phyloP scores from a whole-genome alignment of 257 asterid species.

The Scutellaria barbata region DNA sequence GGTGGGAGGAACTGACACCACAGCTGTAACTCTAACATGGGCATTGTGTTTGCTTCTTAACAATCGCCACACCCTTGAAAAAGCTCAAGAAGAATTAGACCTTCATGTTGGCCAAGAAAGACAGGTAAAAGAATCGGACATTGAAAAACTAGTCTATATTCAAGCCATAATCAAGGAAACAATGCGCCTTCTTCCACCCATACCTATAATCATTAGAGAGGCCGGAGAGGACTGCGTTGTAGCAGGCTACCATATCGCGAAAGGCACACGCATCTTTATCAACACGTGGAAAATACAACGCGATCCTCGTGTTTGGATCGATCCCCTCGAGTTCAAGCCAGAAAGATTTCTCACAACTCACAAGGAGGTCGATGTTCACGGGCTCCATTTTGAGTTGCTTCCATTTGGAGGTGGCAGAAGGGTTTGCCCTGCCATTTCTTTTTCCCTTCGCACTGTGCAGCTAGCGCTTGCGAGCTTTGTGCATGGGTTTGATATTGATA shows the following conservation, averaged over 20 bases:
- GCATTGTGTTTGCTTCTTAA: slow-evolving; percentile 41
- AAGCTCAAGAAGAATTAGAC: slow-evolving; percentile 52
- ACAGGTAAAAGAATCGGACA: slow-evolving; percentile 46
- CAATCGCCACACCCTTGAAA: slow-evolving; percentile 37
- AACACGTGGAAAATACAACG: slow-evolving; percentile 56
- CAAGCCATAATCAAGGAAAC: slow-evolving; percentile 62
- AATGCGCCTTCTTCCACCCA: slow-evolving; percentile 45
- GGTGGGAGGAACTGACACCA: slow-evolving; percentile 51
- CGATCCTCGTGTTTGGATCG: slow-evolving; percentile 54
- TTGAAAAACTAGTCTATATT: slow-evolving; percentile 45
- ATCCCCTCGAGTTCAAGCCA: slow-evolving; percentile 49
- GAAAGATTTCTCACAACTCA: slow-evolving; percentile 53
- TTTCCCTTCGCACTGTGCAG: slow-evolving; percentile 38
- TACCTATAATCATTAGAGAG: slow-evolving; percentile 35
- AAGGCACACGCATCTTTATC: slow-evolving; percentile 47
- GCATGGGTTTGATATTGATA: slow-evolving; percentile 48
- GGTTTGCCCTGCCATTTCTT: slow-evolving; percentile 44
- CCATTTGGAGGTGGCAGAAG: slow-evolving; percentile 67
- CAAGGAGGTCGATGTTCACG: slow-evolving; percentile 45
- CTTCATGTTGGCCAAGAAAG: slow-evolving; percentile 43
- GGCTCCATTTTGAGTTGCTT: slow-evolving; percentile 49
- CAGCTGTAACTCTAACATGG: slow-evolving; percentile 45
- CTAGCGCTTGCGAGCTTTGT: slow-evolving; percentile 47
- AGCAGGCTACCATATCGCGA: slow-evolving; percentile 48
- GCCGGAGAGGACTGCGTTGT: slow-evolving; percentile 44